These are phyloP conservation scores for Ascochyta clinopodiicola DNA, from an alignment of 2,329 filamentous ascomycete genomes.

Conservation along the genomic window DNA sequence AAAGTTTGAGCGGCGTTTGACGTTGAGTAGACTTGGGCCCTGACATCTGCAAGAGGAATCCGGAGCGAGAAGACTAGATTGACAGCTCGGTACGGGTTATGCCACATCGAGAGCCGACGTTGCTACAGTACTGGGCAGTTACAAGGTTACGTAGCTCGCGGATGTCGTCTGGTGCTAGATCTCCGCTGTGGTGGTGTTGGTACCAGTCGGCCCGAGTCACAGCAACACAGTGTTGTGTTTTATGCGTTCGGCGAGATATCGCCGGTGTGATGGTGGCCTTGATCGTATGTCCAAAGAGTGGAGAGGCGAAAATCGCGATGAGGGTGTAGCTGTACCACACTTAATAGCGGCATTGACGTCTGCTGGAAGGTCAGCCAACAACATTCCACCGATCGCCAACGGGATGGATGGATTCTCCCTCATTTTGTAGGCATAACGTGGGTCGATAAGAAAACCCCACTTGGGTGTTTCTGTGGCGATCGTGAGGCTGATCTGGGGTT, in stretches of 20 bases:
- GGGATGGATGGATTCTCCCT: not conserved
- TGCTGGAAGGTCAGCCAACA: constrained; percentile 2
- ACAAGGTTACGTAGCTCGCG: not conserved
- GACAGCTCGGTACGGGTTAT: constrained; percentile 2
- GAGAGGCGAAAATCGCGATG: constrained; percentile 5
- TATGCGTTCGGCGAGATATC: constrained; percentile 4
- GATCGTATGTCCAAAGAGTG: not conserved
- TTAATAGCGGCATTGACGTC: constrained; percentile 4
- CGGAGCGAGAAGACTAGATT: not conserved
- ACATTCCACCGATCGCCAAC: not conserved
- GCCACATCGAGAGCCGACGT: not conserved
- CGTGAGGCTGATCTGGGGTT: constrained; percentile 12
- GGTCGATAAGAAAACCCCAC: constrained; percentile 3
- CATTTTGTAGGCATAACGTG: constrained; percentile 14
- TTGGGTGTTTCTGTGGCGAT: constrained; percentile 14
- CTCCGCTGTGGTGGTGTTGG: not conserved
- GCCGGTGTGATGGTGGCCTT: not conserved
- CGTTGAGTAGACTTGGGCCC: not conserved
- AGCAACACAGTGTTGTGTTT: not conserved
- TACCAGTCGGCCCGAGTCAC: not conserved
- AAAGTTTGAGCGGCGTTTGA: constrained; percentile 10
- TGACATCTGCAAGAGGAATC: not conserved
- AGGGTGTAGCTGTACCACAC: not conserved
- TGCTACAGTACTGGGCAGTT: not conserved
- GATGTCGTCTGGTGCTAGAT: not conserved